These are phyloP conservation scores for Populus pruinosa DNA, from an alignment of 345 rosid species.

Conservation along the genomic window DNA sequence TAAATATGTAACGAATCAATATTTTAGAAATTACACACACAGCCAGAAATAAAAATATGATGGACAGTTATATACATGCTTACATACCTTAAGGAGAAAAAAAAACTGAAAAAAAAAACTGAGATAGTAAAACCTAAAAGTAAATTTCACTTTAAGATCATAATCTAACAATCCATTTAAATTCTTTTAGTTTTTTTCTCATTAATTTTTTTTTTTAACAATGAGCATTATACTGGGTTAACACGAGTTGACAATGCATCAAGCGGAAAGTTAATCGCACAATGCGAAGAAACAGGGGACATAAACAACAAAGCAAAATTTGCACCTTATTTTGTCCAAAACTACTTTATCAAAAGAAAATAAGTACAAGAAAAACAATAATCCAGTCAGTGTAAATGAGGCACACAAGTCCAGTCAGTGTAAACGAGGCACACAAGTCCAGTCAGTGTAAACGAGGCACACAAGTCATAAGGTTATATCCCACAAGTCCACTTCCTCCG, in stretches of 20 bases:
- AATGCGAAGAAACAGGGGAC: background rate
- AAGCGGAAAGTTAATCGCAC: background rate
- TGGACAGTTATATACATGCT: no score
- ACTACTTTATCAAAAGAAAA: background rate
- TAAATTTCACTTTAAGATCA: no score
- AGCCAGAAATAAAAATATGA: no score
- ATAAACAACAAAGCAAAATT: background rate
- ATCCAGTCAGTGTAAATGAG: constrained; percentile 13
- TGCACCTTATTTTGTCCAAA: background rate
- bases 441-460: constrained; percentile 19
- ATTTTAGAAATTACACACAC: no score
- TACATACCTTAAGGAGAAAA: no score
- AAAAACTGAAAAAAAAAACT: no score
- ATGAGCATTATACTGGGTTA: background rate
- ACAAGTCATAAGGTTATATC: constrained; percentile 16
- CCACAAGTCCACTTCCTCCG: constrained; percentile 16
- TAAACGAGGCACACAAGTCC: constrained; percentile 3
- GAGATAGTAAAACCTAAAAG: no score
- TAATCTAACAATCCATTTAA: no score
- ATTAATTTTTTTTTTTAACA: no score
- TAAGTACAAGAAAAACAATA: background rate
- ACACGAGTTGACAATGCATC: background rate
- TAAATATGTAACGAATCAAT: no score
- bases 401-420: background rate
- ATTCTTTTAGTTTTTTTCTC: no score